phyloP scores from a whole-genome alignment of 352 stramenopile genomes.

The Pythium phragmiticola region DNA sequence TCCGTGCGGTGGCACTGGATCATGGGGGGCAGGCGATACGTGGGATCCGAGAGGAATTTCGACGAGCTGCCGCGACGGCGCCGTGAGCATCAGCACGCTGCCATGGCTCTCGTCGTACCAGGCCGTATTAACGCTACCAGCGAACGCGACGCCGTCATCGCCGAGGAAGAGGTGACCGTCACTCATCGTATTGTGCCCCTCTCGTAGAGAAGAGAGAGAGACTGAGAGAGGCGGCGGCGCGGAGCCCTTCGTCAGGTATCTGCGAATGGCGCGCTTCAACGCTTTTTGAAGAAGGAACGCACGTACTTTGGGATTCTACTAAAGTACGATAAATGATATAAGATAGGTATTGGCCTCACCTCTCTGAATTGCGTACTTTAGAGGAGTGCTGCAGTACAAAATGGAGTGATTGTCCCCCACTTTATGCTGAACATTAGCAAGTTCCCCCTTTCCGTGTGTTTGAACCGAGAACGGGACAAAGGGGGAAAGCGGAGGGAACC shows the following conservation, averaged over 20 bases:
- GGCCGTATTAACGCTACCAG: slow-evolving; percentile 26
- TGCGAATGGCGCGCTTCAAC: slow-evolving; percentile 27
- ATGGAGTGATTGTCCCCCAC: neutral
- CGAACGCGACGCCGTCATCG: slow-evolving; percentile 47
- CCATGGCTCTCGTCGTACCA: slow-evolving; percentile 64
- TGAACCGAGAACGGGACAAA: slow-evolving; percentile 8
- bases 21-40: neutral
- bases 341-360: neutral
- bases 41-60: slow-evolving; percentile 36
- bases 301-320: neutral
- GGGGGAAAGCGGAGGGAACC: slow-evolving; percentile 1
- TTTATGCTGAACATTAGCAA: slow-evolving; percentile 19
- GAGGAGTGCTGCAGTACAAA: neutral
- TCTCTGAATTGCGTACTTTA: slow-evolving; percentile 8
- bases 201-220: slow-evolving; percentile 3
- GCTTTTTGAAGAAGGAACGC: slow-evolving; percentile 18
- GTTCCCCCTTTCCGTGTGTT: slow-evolving; percentile 2
- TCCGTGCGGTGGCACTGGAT: neutral
- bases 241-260: neutral
- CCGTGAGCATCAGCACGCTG: slow-evolving; percentile 50
- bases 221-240: neutral
- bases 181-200: slow-evolving; percentile 27
- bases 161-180: slow-evolving; percentile 65
- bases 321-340: slow-evolving; percentile 14
- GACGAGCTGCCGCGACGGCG: slow-evolving; percentile 30